phyloP scores from a whole-genome alignment of 2,329 filamentous ascomycete species.

The Cercospora sp. region DNA sequence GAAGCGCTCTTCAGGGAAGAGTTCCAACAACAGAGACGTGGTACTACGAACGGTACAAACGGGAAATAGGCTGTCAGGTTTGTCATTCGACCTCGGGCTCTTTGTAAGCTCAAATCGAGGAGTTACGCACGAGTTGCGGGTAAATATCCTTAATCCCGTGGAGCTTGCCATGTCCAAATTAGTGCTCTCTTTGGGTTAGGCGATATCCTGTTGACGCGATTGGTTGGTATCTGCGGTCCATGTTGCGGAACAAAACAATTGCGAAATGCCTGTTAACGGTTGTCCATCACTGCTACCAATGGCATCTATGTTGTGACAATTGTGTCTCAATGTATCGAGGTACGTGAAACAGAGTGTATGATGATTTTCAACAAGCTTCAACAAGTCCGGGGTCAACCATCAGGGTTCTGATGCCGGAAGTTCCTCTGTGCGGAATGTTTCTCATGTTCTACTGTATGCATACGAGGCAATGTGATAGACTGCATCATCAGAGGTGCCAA shows the following conservation, averaged over 20 bases:
- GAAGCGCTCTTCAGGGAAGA: slow-evolving; percentile 41
- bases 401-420: neutral
- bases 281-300: neutral
- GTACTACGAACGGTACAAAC: slow-evolving; percentile 8
- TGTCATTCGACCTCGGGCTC: neutral
- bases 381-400: neutral
- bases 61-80: neutral
- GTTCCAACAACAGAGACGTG: slow-evolving; percentile 20
- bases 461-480: neutral
- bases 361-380: neutral
- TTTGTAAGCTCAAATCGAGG: neutral
- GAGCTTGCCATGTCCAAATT: neutral
- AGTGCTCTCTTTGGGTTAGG: neutral
- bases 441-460: neutral
- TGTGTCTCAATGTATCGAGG: neutral
- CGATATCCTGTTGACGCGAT: neutral
- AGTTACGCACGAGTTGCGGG: neutral
- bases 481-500: neutral
- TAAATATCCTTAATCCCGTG: neutral
- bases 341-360: neutral
- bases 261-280: neutral
- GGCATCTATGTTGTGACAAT: neutral
- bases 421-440: neutral
- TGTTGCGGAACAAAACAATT: neutral
- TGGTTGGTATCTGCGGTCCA: neutral